Evolutionary conservation across 2,329 filamentous ascomycete species (phyloP), one percentile per base, ranked within the genome.

Genomic region (Talaromyces sp.): DNA sequence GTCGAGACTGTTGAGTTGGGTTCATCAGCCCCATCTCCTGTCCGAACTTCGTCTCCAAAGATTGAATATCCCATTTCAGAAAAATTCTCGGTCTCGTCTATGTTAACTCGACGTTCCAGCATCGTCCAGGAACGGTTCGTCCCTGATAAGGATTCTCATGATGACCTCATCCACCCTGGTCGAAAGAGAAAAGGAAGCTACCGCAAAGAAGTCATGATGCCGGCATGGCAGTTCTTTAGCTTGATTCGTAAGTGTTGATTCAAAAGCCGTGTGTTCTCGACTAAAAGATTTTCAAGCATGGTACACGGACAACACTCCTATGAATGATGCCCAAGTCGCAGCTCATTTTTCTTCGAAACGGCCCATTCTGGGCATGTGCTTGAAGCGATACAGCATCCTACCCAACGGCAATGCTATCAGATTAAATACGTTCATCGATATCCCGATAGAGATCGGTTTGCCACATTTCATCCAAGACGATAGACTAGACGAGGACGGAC

Each of bases 221-320:
- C 94, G 43, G 95, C 95, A 1, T 98, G 93, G 93, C 94, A 97
- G 73, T 97, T 98, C 73, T 98, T 97, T 79, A 92, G 91, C 72
- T 82, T 98, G 31, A 92, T 97, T 71, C 93, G 90, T 93, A 81
- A 79, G 90, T 83, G 45, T 4, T 39, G n/a, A 61, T 16, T 10
- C 13, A 35, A 37, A 54, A 27, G 11, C 4, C 10, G 11, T 61
- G 3, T 1, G 4, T 27, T 35, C 22, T n/a, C 11, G 6, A n/a
- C 60, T 67, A 47, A 67, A 43, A n/a, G 19, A 2, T 22, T 16
- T 24, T 24, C 31, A 72, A 93, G 90, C 93, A 33, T 97, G 93
- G 93, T 93, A 96, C 74, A 92, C 92, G 1, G 83, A 89, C 70
- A 86, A 87, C 63, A 82, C 83, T 16, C 85, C 86, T 7, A 84